Conservation (phyloP, 495 filamentous ascomycete genomes). For the Lepidopterella palustris region DNA sequence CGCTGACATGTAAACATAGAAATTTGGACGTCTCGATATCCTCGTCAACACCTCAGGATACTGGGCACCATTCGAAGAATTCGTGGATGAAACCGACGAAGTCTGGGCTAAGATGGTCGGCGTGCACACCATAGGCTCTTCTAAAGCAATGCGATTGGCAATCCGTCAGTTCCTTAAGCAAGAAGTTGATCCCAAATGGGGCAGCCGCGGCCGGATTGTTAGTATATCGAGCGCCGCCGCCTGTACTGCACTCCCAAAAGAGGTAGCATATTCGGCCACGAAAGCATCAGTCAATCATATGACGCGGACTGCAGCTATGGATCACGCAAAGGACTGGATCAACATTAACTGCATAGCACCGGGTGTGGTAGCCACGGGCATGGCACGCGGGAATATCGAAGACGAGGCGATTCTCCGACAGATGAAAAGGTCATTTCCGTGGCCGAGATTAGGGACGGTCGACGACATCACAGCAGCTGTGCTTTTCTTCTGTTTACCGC, state of each 20-base stretch:
- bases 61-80: background rate
- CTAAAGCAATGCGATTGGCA: background rate
- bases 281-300: background rate
- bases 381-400: background rate
- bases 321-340: background rate
- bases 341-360: background rate
- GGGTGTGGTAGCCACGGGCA: background rate
- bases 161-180: background rate
- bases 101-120: background rate
- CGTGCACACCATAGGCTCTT: background rate
- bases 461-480: background rate
- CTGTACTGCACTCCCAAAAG: background rate
- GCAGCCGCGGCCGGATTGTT: background rate
- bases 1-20: too few species aligned
- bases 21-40: background rate
- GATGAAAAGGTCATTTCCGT: background rate
- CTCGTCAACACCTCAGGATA: background rate
- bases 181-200: background rate
- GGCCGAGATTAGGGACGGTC: background rate
- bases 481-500: background rate
- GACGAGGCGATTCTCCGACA: background rate
- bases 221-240: background rate
- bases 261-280: background rate
- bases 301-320: background rate
- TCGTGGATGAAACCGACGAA: background rate